Evolutionary conservation across 148 eudicot species (phyloP).

Genomic region (Vaccinium macrocarpon): DNA sequence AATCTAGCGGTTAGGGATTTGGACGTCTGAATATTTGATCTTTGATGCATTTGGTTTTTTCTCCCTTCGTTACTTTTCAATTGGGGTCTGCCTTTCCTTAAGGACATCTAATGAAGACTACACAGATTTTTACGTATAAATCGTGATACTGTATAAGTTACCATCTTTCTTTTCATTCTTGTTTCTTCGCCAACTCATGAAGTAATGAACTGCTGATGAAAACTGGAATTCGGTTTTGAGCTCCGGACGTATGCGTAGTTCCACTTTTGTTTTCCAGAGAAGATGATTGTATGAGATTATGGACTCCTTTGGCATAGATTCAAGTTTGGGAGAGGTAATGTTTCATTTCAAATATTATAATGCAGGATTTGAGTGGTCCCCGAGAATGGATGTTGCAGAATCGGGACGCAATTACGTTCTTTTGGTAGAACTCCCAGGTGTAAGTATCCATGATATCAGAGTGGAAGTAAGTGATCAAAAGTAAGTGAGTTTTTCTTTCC

Average conservation of each 20-base stretch:
- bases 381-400: slow-evolving; percentile 69
- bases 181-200: not conserved
- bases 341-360: not conserved
- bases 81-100: too few relatives aligned
- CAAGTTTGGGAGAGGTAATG: not conserved
- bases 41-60: not conserved
- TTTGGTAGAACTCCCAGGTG: slow-evolving; percentile 78
- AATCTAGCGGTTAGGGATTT: slow-evolving; percentile 33
- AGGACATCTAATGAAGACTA: not conserved
- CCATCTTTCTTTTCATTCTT: too few relatives aligned
- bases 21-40: not conserved
- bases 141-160: too few relatives aligned
- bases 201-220: not conserved
- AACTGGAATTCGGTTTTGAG: not conserved
- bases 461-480: slow-evolving; percentile 58
- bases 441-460: slow-evolving; percentile 50
- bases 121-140: too few relatives aligned
- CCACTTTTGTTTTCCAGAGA: not conserved
- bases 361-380: slow-evolving; percentile 58
- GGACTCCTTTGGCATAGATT: not conserved
- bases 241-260: not conserved
- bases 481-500: slow-evolving; percentile 31
- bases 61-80: too few relatives aligned
- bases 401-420: slow-evolving; percentile 47
- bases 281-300: not conserved